phyloP scores from a whole-genome alignment of 495 filamentous ascomycete species.

The Penicillium pancosmium region DNA sequence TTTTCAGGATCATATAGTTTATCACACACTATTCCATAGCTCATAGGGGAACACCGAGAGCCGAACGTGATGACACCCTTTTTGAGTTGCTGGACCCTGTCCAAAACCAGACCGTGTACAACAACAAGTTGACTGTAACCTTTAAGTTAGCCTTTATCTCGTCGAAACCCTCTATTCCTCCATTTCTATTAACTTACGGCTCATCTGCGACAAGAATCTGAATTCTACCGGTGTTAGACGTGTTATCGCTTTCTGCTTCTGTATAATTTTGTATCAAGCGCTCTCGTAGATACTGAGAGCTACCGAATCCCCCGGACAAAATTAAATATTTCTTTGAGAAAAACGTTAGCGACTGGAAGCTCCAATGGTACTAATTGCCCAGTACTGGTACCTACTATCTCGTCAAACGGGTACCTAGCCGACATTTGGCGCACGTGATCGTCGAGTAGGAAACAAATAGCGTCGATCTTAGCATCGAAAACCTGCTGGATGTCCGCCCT shows the following conservation, averaged over 20 bases:
- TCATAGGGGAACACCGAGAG: constrained; percentile 54
- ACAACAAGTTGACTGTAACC: constrained; percentile 55
- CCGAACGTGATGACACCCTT: constrained; percentile 44
- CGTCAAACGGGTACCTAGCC: constrained; percentile 42
- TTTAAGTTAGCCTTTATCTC: too few species aligned
- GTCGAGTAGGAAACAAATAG: constrained; percentile 55
- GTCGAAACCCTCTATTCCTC: too few species aligned
- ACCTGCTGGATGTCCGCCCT: constrained; percentile 14
- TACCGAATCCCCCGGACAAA: constrained; percentile 66
- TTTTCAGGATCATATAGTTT: constrained; percentile 46
- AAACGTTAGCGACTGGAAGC: neutral
- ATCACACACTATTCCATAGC: constrained; percentile 57
- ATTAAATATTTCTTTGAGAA: constrained; percentile 52
- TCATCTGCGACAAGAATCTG: constrained; percentile 53
- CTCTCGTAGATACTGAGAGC: constrained; percentile 61
- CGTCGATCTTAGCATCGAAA: constrained; percentile 59
- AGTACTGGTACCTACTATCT: constrained; percentile 43
- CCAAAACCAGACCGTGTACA: constrained; percentile 56
- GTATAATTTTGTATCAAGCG: constrained; percentile 44
- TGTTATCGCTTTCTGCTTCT: constrained; percentile 18
- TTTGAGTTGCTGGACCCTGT: constrained; percentile 54
- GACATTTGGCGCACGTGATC: constrained; percentile 56
- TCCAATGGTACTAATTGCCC: neutral
- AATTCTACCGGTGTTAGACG: constrained; percentile 43
- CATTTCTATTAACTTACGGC: constrained; percentile 26